phyloP scores from a whole-genome alignment of 164 flowering plant species.

The Nymphaea thermarum region DNA sequence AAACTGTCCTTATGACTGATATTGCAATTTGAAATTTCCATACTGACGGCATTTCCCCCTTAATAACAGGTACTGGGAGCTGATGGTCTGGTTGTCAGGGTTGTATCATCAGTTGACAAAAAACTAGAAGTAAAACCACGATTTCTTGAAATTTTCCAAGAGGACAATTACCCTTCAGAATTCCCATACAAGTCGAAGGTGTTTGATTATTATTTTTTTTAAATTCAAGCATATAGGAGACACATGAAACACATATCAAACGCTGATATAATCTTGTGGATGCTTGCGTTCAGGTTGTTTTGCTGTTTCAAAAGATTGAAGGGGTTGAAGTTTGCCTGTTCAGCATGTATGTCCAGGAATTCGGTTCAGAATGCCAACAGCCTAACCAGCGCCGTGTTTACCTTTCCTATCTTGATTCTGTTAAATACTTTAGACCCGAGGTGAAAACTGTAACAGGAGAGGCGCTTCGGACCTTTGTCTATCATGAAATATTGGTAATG shows the following conservation, averaged over 20 bases:
- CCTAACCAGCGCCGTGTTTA: slow-evolving; percentile 97
- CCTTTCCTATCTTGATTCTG: slow-evolving; percentile 95
- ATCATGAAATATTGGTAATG: slow-evolving; percentile 92
- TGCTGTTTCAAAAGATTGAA: slow-evolving; percentile 95
- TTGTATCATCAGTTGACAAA: slow-evolving; percentile 98
- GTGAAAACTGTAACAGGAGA: slow-evolving; percentile 78
- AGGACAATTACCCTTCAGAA: slow-evolving; percentile 84
- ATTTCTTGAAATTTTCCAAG: slow-evolving; percentile 88
- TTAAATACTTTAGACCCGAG: slow-evolving; percentile 95
- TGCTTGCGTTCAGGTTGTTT: slow-evolving; percentile 49
- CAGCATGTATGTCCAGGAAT: slow-evolving; percentile 99
- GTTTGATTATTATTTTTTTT: background rate
- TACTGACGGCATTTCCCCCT: background rate
- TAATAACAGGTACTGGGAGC: slow-evolving; percentile 75
- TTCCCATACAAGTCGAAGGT: slow-evolving; percentile 98
- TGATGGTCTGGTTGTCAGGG: slow-evolving; percentile 85
- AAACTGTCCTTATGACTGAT: too few species aligned
- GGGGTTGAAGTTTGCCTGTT: slow-evolving; percentile 99
- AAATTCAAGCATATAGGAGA: background rate
- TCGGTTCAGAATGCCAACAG: slow-evolving; percentile 75
- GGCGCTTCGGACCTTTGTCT: slow-evolving; percentile 94
- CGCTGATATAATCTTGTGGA: background rate
- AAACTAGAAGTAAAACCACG: slow-evolving; percentile 91
- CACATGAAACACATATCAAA: too few species aligned
- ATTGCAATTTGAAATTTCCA: too few species aligned